A percentile compares a stretch with the other conserved stretches of the same genome.
phyloP scores from a whole-genome alignment of 495 filamentous ascomycete species.

The Tuber brumale region DNA sequence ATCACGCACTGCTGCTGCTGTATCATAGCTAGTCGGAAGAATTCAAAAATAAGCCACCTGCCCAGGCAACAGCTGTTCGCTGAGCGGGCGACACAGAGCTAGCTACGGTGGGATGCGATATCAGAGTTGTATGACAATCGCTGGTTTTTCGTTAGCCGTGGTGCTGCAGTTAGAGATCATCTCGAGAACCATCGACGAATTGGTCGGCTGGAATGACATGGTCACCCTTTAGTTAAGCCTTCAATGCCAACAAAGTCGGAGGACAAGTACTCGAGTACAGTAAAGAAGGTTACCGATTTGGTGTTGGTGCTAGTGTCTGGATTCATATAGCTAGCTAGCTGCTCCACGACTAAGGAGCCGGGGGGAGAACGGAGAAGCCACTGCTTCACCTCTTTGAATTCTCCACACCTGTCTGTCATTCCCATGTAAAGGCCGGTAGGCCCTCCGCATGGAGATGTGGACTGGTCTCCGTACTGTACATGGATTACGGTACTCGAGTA shows the following conservation, averaged over 20 bases:
- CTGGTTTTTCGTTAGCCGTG: not conserved
- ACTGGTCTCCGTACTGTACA: not conserved
- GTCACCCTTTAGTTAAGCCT: not conserved
- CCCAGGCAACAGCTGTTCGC: not conserved
- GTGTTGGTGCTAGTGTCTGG: not conserved
- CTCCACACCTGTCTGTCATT: not conserved
- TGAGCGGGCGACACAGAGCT: not conserved
- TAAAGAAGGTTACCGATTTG: not conserved
- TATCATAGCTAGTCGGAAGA: not conserved
- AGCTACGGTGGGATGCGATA: not conserved
- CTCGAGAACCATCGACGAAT: not conserved
- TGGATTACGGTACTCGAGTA: too few species aligned
- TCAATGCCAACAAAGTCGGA: conserved; percentile 1
- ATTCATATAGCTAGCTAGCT: not conserved
- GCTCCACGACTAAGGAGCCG: not conserved
- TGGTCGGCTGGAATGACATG: not conserved
- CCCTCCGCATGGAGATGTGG: not conserved
- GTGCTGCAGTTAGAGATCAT: not conserved
- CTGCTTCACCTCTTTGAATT: not conserved
- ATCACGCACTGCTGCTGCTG: not conserved
- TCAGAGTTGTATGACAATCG: not conserved
- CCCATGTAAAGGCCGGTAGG: not conserved
- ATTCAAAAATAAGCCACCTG: not conserved
- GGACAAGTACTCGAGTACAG: too few species aligned
- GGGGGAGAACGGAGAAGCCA: not conserved